phyloP scores from a whole-genome alignment of 331 rosid species.

The Prunus yedoensis region DNA sequence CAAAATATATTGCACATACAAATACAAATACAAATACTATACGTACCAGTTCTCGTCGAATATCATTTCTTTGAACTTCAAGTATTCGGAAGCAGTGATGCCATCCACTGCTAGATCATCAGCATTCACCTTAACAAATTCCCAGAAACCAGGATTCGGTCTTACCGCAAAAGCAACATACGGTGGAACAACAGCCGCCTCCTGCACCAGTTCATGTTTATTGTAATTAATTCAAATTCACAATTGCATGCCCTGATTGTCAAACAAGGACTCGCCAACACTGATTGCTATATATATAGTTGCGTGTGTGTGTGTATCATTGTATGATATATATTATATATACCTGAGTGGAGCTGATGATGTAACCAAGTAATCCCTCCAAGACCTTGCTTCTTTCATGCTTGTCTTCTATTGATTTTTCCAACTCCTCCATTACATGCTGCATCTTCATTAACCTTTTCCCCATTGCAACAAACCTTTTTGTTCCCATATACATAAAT shows the following conservation, averaged over 20 bases:
- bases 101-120: conserved; percentile 62
- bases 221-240: too few relatives aligned
- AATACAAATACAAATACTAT: neutral
- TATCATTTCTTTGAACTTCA: conserved; percentile 69
- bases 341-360: conserved; percentile 69
- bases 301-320: too few relatives aligned
- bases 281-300: neutral
- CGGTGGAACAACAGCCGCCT: conserved; percentile 89
- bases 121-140: conserved; percentile 66
- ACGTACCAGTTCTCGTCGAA: conserved; percentile 74
- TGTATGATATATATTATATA: neutral
- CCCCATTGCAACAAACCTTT: conserved; percentile 62
- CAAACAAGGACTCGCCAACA: too few relatives aligned
- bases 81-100: conserved; percentile 56
- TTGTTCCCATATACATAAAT: neutral
- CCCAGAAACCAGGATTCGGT: conserved; percentile 83
- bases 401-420: conserved; percentile 54
- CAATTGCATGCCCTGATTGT: neutral
- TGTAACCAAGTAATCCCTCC: conserved; percentile 71
- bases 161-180: conserved; percentile 76
- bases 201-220: conserved; percentile 35
- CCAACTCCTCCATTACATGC: conserved; percentile 62
- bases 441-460: conserved; percentile 63
- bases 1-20: too few relatives aligned
- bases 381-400: conserved; percentile 61